A percentile compares a stretch with the other conserved stretches of the same genome.
Evolutionary conservation across 108 stramenopile genomes (phyloP).

Genomic region (Skeletonema tropicum): DNA sequence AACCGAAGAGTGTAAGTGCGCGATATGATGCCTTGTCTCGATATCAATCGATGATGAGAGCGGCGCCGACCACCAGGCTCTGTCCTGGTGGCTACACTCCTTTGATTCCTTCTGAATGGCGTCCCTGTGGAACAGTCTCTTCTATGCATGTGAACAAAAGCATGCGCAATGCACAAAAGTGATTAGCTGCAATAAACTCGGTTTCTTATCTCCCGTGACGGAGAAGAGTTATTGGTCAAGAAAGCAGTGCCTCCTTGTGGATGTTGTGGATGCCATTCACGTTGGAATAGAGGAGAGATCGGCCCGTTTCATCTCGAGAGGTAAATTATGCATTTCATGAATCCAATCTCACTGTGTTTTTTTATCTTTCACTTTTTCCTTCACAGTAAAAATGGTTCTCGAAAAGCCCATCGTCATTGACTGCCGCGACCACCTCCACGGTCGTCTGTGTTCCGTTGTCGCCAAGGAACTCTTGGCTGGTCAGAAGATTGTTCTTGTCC

Average conservation of each 20-base stretch:
- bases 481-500: slow-evolving; percentile 96
- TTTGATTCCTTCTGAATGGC: slow-evolving; percentile 6
- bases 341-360: background rate
- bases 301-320: background rate
- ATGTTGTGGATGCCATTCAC: background rate
- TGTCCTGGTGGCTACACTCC: slow-evolving; percentile 41
- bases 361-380: background rate
- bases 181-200: background rate
- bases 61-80: slow-evolving; percentile 43
- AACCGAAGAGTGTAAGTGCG: slow-evolving; percentile 44
- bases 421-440: slow-evolving; percentile 98
- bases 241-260: background rate
- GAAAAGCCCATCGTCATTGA: slow-evolving; percentile 88
- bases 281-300: slow-evolving; percentile 6
- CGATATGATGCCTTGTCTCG: slow-evolving; percentile 52
- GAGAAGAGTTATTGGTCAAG: background rate
- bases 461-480: slow-evolving; percentile 99
- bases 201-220: background rate
- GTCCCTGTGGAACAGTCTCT: background rate
- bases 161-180: background rate
- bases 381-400: slow-evolving; percentile 33
- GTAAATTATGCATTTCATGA: background rate
- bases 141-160: background rate
- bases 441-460: slow-evolving; percentile 97
- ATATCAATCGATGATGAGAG: slow-evolving; percentile 39